These are phyloP conservation scores for Patellaria atrata DNA, from an alignment of 495 filamentous ascomycete genomes.

Conservation along the genomic window DNA sequence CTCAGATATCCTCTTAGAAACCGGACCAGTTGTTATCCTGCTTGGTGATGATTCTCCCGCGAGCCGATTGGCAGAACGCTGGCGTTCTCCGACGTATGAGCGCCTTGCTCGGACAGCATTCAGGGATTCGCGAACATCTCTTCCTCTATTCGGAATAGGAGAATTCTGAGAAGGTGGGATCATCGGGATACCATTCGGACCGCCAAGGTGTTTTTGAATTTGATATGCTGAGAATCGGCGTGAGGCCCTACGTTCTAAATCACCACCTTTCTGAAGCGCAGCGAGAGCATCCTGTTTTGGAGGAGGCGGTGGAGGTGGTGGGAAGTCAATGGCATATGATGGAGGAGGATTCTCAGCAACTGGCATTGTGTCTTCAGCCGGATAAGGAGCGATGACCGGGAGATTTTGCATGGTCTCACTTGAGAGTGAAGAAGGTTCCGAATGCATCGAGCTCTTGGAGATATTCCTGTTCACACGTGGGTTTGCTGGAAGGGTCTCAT, in stretches of 20 bases:
- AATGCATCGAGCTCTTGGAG: conserved; percentile 27
- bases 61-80: conserved; percentile 38
- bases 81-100: conserved; percentile 49
- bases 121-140: conserved; percentile 80
- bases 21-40: conserved; percentile 32
- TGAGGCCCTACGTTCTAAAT: conserved; percentile 86
- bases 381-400: conserved; percentile 50
- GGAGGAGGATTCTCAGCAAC: conserved; percentile 48
- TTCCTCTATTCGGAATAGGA: conserved; percentile 75
- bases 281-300: conserved; percentile 83
- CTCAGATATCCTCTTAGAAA: conserved; percentile 52
- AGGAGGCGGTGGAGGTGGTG: conserved; percentile 38
- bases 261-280: conserved; percentile 77
- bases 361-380: conserved; percentile 40
- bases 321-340: conserved; percentile 15
- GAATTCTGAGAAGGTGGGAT: conserved; percentile 72
- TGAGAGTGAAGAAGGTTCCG: conserved; percentile 42
- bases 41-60: conserved; percentile 44
- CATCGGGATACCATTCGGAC: conserved; percentile 69
- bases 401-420: conserved; percentile 54
- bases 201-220: conserved; percentile 80
- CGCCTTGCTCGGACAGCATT: conserved; percentile 76
- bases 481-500: conserved; percentile 23
- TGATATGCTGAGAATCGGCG: conserved; percentile 90
- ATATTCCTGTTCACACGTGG: conserved; percentile 31